These are phyloP conservation scores for Colletotrichum horii DNA, from an alignment of 2,329 filamentous ascomycete species.

Conservation along the genomic window DNA sequence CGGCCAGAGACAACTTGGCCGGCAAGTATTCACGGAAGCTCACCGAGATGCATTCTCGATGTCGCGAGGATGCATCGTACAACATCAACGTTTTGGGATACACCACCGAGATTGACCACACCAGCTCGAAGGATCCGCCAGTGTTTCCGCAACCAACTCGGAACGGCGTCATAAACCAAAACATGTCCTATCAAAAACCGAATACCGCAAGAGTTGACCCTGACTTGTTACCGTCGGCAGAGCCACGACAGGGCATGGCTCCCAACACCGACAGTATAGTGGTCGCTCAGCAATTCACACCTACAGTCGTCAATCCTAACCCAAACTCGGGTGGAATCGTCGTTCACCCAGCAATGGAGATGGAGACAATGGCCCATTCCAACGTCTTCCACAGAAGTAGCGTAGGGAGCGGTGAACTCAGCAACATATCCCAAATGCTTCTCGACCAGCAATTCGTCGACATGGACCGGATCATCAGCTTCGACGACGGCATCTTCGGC, in stretches of 20 bases:
- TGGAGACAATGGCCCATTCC: background rate
- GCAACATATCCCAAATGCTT: constrained; percentile 24
- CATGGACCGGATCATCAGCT: constrained; percentile 27
- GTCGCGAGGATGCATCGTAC: constrained; percentile 10
- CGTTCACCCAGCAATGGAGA: background rate
- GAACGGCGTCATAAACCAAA: fast-evolving
- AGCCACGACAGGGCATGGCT: background rate
- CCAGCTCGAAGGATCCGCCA: background rate
- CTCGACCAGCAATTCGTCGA: constrained; percentile 24
- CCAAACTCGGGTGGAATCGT: background rate
- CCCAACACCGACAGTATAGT: background rate
- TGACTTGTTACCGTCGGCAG: background rate
- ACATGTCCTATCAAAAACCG: fast-evolving
- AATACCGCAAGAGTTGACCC: background rate
- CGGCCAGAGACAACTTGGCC: constrained; percentile 7
- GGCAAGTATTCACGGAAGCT: constrained; percentile 22
- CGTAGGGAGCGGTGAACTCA: constrained; percentile 23
- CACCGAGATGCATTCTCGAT: constrained; percentile 18
- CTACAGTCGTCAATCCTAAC: background rate
- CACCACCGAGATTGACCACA: constrained; percentile 9
- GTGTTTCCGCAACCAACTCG: background rate
- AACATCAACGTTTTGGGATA: constrained; percentile 7
- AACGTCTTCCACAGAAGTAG: background rate
- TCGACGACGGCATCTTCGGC: constrained; percentile 26
- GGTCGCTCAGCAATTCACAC: background rate